These are phyloP conservation scores for Pseudevernia furfuracea DNA, from an alignment of 495 filamentous ascomycete genomes.

Conservation along the genomic window DNA sequence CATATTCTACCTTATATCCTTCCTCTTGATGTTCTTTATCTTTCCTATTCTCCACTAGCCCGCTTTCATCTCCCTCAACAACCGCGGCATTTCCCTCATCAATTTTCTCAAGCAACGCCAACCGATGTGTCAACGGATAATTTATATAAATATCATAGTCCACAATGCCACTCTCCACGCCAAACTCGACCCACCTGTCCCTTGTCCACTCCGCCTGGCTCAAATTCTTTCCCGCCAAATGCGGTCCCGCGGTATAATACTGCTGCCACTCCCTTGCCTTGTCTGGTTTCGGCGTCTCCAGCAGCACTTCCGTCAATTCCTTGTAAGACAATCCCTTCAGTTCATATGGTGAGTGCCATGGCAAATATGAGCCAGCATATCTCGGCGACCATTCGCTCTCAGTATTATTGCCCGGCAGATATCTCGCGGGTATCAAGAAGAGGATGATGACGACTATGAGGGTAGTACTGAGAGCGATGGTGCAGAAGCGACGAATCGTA, in stretches of 20 bases:
- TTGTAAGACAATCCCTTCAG: slow-evolving; percentile 51
- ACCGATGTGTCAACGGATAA: slow-evolving; percentile 71
- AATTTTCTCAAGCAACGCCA: slow-evolving; percentile 59
- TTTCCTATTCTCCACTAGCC: slow-evolving; percentile 12
- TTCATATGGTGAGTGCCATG: slow-evolving; percentile 40
- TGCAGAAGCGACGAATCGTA: slow-evolving; percentile 64
- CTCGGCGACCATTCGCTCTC: slow-evolving; percentile 36
- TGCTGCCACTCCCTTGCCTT: slow-evolving; percentile 73
- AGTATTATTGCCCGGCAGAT: slow-evolving; percentile 30
- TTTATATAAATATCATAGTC: slow-evolving; percentile 88
- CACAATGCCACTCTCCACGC: slow-evolving; percentile 64
- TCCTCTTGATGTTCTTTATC: slow-evolving; percentile 14
- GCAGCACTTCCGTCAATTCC: slow-evolving; percentile 62
- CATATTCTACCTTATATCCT: slow-evolving; percentile 59
- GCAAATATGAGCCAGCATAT: slow-evolving; percentile 32
- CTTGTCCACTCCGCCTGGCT: slow-evolving; percentile 83
- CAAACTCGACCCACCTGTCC: slow-evolving; percentile 77
- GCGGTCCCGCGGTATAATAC: slow-evolving; percentile 85
- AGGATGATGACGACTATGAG: slow-evolving; percentile 52
- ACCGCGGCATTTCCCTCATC: slow-evolving; percentile 19
- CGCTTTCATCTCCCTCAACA: slow-evolving; percentile 25
- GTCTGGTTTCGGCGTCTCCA: slow-evolving; percentile 59
- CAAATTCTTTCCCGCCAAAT: slow-evolving; percentile 83
- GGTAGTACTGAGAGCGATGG: slow-evolving; percentile 48
- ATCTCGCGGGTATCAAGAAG: slow-evolving; percentile 51